phyloP scores from a whole-genome alignment of 805 yeast species.

The Nakazawaea molendinolei region DNA sequence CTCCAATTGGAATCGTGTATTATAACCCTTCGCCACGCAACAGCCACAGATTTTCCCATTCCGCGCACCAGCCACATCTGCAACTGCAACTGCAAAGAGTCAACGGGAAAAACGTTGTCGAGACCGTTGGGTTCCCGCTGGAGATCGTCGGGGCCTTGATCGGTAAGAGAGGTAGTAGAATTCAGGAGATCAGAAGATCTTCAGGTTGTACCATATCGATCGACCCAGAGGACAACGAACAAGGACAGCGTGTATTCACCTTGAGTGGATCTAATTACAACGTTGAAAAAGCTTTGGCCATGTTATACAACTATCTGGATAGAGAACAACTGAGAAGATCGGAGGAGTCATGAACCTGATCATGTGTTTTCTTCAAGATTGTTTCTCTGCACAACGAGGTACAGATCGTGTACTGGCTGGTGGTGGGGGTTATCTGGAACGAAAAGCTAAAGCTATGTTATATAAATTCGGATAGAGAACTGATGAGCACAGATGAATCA shows the following conservation, averaged over 20 bases:
- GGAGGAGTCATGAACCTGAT: no score
- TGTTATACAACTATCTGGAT: slow-evolving; percentile 51
- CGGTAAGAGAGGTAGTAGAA: slow-evolving; percentile 80
- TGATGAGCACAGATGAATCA: no score
- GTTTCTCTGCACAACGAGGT: no score
- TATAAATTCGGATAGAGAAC: no score
- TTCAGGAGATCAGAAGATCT: slow-evolving; percentile 74
- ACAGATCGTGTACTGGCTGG: no score
- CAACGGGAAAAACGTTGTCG: slow-evolving; percentile 21
- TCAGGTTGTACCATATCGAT: slow-evolving; percentile 78
- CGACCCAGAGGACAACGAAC: slow-evolving; percentile 58
- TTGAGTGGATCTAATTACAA: slow-evolving; percentile 53
- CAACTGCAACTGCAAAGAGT: slow-evolving; percentile 4
- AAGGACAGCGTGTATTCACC: slow-evolving; percentile 63
- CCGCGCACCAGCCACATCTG: slow-evolving; percentile 1
- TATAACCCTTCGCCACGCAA: slow-evolving; percentile 43
- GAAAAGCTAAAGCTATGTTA: no score
- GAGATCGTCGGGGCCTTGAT: slow-evolving; percentile 85
- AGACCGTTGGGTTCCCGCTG: slow-evolving; percentile 57
- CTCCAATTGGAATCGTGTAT: slow-evolving; percentile 55
- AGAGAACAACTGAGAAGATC: slow-evolving; percentile 41
- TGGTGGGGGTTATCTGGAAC: no score
- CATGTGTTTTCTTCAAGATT: no score
- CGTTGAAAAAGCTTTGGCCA: slow-evolving; percentile 50
- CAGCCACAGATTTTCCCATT: slow-evolving; percentile 7